These are phyloP conservation scores for Saccharomyces mikatae DNA, from an alignment of 805 yeast genomes.

Conservation along the genomic window DNA sequence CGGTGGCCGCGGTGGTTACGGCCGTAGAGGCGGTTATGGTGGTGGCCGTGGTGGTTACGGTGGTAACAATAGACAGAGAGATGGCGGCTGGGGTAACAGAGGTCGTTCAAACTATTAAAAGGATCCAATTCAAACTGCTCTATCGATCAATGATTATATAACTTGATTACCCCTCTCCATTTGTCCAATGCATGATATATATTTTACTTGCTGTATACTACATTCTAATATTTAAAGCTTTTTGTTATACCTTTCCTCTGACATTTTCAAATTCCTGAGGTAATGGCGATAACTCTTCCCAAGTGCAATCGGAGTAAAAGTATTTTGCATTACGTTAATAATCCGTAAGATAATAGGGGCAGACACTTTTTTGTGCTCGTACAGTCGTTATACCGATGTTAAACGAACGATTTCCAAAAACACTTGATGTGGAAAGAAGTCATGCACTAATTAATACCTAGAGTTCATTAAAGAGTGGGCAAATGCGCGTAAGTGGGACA, in stretches of 20 bases:
- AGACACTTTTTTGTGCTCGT: background rate
- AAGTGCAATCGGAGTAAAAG: background rate
- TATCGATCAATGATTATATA: background rate
- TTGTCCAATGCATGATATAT: background rate
- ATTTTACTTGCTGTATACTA: background rate
- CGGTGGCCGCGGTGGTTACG: conserved; percentile 37
- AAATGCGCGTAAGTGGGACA: background rate
- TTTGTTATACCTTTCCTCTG: background rate
- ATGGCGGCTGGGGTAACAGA: conserved; percentile 34
- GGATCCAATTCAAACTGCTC: background rate
- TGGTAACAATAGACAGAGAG: conserved; percentile 26
- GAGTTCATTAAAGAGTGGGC: background rate
- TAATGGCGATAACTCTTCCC: background rate
- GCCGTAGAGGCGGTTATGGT: conserved; percentile 17
- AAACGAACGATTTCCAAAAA: background rate
- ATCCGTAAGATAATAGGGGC: background rate
- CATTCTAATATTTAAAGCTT: background rate
- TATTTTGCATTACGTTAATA: background rate
- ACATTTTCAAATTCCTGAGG: background rate
- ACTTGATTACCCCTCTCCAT: background rate
- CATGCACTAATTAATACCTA: background rate
- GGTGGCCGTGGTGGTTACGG: conserved; percentile 30
- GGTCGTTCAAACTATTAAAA: conserved; percentile 9
- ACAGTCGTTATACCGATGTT: background rate
- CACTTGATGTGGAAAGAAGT: background rate